These are phyloP conservation scores for Physocladia obscura DNA, from an alignment of 192 early-diverging fungal genomes.

Conservation along the genomic window DNA sequence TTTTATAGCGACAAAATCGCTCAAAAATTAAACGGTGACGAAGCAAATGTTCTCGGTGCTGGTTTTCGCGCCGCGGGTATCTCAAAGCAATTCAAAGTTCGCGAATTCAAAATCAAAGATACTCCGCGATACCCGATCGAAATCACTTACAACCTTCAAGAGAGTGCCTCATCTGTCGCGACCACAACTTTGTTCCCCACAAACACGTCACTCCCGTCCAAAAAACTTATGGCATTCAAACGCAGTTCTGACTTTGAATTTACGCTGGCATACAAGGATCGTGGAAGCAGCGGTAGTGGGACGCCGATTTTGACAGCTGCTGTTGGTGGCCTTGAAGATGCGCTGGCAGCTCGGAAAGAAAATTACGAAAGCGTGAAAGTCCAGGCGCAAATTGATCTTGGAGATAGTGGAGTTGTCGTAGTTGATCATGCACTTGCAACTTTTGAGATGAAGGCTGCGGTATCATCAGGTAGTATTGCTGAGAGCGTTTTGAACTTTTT, in stretches of 20 bases:
- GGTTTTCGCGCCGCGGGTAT: constrained; percentile 83
- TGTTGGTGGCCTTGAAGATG: constrained; percentile 69
- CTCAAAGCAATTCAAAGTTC: constrained; percentile 84
- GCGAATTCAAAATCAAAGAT: constrained; percentile 85
- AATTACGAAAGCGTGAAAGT: constrained; percentile 62
- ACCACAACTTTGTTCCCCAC: constrained; percentile 63
- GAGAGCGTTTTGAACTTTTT: constrained; percentile 51
- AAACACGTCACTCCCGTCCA: constrained; percentile 70
- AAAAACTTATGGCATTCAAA: constrained; percentile 85
- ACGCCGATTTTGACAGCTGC: constrained; percentile 60
- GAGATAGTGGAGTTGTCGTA: constrained; percentile 72
- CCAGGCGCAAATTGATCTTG: constrained; percentile 75
- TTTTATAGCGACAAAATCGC: constrained; percentile 73
- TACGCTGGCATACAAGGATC: constrained; percentile 55
- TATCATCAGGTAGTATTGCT: constrained; percentile 4
- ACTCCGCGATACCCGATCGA: constrained; percentile 67
- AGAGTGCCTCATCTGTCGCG: constrained; percentile 29
- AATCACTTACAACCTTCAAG: constrained; percentile 56
- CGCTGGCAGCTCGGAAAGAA: constrained; percentile 66
- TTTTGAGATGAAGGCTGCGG: constrained; percentile 50
- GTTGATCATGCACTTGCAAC: constrained; percentile 58
- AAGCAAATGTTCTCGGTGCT: constrained; percentile 90
- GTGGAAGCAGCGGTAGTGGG: background rate
- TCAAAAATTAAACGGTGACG: constrained; percentile 92
- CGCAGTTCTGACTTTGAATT: constrained; percentile 79